phyloP scores from a whole-genome alignment of 1,284 basidiomycete genomes.

The Leccinum fallax region DNA sequence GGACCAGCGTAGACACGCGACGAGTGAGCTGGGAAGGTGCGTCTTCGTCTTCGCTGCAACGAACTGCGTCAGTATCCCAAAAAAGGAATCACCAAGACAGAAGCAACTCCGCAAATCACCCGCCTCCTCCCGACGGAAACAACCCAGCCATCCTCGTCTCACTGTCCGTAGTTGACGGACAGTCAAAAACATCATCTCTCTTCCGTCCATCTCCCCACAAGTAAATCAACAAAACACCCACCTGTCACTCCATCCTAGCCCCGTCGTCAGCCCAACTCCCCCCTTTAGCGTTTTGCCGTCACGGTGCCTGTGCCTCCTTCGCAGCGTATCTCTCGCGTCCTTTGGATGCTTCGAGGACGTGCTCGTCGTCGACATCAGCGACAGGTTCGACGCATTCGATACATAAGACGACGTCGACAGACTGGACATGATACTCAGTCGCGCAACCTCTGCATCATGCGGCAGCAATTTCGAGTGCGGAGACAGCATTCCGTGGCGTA shows the following conservation, averaged over 20 bases:
- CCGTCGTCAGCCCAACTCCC: constrained; percentile 78
- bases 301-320: constrained; percentile 65
- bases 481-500: constrained; percentile 73
- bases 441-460: constrained; percentile 27
- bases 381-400: constrained; percentile 33
- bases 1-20: constrained; percentile 58
- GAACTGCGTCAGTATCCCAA: constrained; percentile 1
- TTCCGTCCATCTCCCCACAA: neutral
- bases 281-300: constrained; percentile 69
- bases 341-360: constrained; percentile 54
- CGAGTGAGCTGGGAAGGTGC: constrained; percentile 73
- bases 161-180: constrained; percentile 5
- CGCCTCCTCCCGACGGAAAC: constrained; percentile 4
- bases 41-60: constrained; percentile 73
- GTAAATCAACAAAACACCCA: constrained; percentile 33
- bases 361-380: constrained; percentile 44
- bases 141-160: neutral
- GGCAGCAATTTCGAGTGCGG: constrained; percentile 71
- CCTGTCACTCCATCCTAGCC: constrained; percentile 84
- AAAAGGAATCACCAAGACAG: constrained; percentile 5
- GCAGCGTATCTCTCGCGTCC: constrained; percentile 66
- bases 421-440: constrained; percentile 39
- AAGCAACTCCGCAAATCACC: constrained; percentile 9
- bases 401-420: constrained; percentile 25
- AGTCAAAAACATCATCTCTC: constrained; percentile 17